Conservation (phyloP, 768 basidiomycete genomes). For the Chalciporus piperatus region DNA sequence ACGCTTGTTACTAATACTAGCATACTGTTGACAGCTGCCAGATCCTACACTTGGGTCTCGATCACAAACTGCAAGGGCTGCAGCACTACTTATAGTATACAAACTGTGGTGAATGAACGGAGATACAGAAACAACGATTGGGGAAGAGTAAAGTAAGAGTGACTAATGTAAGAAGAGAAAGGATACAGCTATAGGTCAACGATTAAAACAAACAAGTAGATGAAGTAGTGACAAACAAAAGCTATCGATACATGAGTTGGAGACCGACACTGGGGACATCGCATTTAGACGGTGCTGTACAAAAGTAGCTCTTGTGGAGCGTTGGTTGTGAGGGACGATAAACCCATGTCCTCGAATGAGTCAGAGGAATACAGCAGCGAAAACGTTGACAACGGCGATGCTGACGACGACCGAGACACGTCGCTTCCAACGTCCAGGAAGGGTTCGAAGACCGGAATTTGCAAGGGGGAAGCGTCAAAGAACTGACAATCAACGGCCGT, state of each 20-base stretch:
- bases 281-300: conserved; percentile 14
- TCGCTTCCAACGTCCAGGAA: conserved; percentile 17
- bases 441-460: conserved; percentile 9
- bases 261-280: conserved; percentile 8
- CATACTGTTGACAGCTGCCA: too few relatives aligned
- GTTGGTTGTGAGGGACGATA: conserved; percentile 5
- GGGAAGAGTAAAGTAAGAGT: not conserved
- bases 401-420: conserved; percentile 16
- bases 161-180: not conserved
- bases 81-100: not conserved
- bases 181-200: not conserved
- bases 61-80: not conserved
- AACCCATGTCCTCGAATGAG: conserved; percentile 8
- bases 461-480: conserved; percentile 5
- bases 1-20: conserved; percentile 27
- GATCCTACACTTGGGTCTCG: not conserved
- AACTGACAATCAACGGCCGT: conserved; percentile 6
- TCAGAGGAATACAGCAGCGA: conserved; percentile 12
- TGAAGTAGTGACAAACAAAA: not conserved
- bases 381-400: conserved; percentile 26
- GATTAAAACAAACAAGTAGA: not conserved
- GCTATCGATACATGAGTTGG: conserved; percentile 1
- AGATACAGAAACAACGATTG: not conserved
- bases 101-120: not conserved
- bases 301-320: conserved; percentile 11